Evolutionary conservation across 495 filamentous ascomycete genomes (phyloP), one percentile per base, ranked within the genome.

Genomic region (Filosporella fistucella): DNA sequence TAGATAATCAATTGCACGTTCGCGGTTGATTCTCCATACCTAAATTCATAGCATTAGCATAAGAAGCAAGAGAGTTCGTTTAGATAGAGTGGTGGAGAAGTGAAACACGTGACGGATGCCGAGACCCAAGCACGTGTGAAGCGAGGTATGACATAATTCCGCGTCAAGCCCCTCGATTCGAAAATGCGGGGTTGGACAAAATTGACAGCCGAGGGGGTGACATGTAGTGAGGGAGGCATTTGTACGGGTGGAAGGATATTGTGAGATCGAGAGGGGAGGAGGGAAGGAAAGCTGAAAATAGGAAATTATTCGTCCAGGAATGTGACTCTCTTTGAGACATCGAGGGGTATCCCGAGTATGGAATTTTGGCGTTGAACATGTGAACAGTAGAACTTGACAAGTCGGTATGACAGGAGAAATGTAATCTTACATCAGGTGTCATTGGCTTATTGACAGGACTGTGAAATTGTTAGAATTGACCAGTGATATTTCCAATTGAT

Each of bases 21-120:
- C 93, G 57, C 93, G 84, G 83, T 97, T 98, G 75, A 98, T 98
- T 58, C 89, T 87, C 93, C 93, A 98, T 65, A 98, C 91, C 93
- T 98, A 61, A 22, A 56, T 20, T n/a, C 33, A 14, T 26, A 24
- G n/a, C 12, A 34, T 56, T 35, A 60, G 54, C 54, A 45, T 41
- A 2, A 12, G 24, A 30, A 20, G n/a, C 1, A 29, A 21, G 1
- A 23, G 20, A 24, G 20, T 29, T 34, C 26, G 37, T 49, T 23
- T 2, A 48, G 20, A 32, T 21, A 29, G 22, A 30, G 35, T 35
- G 28, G 22, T 23, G 14, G 13, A 11, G 35, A 25, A 16, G 13
- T 29, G 17, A 38, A n/a, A 14, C 40, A 34, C 35, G 43, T 45
- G 41, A 4, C 23, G 13, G 14, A 33, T n/a, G 9, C 4, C 26